These are phyloP conservation scores for Peniophora sp. DNA, from an alignment of 1,284 basidiomycete species.

Conservation along the genomic window DNA sequence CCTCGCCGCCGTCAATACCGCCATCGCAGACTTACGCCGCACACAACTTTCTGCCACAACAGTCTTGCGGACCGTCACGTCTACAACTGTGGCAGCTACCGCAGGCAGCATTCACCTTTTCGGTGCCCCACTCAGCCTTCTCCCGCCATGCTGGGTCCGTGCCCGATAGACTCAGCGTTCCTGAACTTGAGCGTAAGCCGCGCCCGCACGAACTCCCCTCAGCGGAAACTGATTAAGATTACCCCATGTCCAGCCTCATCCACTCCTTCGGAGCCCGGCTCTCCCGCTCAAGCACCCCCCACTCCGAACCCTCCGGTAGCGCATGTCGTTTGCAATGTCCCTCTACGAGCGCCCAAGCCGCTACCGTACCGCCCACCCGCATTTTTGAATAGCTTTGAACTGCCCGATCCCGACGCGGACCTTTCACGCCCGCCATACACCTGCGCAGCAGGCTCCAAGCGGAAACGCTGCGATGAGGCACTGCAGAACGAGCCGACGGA, in stretches of 20 bases:
- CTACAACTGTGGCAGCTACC: neutral
- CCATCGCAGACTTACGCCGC: no score
- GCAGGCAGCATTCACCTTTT: slow-evolving; percentile 3
- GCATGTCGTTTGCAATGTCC: slow-evolving; percentile 53
- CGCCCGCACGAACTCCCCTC: slow-evolving; percentile 8
- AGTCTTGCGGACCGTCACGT: neutral
- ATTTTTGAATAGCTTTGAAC: slow-evolving; percentile 49
- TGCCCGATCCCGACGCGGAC: slow-evolving; percentile 62
- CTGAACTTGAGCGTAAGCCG: slow-evolving; percentile 10
- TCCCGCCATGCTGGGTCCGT: slow-evolving; percentile 10
- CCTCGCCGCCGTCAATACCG: no score
- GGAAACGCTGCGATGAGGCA: slow-evolving; percentile 35
- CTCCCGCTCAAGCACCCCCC: slow-evolving; percentile 14
- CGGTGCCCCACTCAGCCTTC: neutral
- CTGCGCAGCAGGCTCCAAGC: slow-evolving; percentile 37
- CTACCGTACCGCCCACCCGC: slow-evolving; percentile 62
- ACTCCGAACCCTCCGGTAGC: slow-evolving; percentile 19
- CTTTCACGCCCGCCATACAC: slow-evolving; percentile 62
- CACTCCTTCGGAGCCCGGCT: slow-evolving; percentile 33
- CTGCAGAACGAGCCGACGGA: neutral
- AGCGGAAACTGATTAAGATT: slow-evolving; percentile 17
- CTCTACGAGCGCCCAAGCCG: slow-evolving; percentile 56
- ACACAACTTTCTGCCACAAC: neutral
- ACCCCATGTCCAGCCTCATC: slow-evolving; percentile 24
- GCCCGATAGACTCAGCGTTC: slow-evolving; percentile 10